phyloP scores from a whole-genome alignment of 2,329 filamentous ascomycete species.

The Penicillium griseofulvum region DNA sequence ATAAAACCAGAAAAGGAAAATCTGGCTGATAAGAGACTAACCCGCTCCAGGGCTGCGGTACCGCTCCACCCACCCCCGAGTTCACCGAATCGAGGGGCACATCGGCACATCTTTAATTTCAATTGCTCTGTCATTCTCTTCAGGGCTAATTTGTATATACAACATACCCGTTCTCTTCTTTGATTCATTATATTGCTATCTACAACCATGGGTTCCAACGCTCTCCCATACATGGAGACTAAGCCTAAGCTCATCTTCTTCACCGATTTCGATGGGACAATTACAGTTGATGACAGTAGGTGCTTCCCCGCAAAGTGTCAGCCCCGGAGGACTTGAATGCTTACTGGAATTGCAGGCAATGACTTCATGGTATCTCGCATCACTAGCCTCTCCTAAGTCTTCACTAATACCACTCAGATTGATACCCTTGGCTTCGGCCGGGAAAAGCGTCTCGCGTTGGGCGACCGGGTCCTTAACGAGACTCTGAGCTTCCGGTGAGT shows the following conservation, averaged over 20 bases:
- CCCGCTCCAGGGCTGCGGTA: conserved; percentile 9
- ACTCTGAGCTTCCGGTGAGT: conserved; percentile 66
- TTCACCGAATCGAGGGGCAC: conserved; percentile 9
- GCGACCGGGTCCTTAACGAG: conserved; percentile 71
- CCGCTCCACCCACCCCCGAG: conserved; percentile 14
- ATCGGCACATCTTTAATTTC: conserved; percentile 5
- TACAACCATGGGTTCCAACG: conserved; percentile 29
- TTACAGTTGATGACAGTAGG: conserved; percentile 70
- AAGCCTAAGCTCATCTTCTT: conserved; percentile 95
- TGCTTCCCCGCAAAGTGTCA: conserved; percentile 15
- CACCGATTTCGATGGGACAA: conserved; percentile 97
- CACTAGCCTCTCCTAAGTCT: not conserved
- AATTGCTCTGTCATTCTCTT: too few relatives aligned
- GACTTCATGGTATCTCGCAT: conserved; percentile 56
- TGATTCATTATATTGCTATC: not conserved
- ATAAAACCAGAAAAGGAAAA: conserved; percentile 13
- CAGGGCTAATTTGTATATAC: too few relatives aligned
- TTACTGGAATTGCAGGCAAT: conserved; percentile 51
- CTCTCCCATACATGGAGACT: conserved; percentile 44
- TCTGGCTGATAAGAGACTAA: conserved; percentile 8
- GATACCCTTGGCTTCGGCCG: conserved; percentile 86
- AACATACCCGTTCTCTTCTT: too few relatives aligned
- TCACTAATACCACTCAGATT: conserved; percentile 58
- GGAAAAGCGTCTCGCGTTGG: conserved; percentile 67
- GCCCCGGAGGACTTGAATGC: not conserved